Conservation (phyloP, 352 stramenopile species). For the Phytophthora hybrid region DNA sequence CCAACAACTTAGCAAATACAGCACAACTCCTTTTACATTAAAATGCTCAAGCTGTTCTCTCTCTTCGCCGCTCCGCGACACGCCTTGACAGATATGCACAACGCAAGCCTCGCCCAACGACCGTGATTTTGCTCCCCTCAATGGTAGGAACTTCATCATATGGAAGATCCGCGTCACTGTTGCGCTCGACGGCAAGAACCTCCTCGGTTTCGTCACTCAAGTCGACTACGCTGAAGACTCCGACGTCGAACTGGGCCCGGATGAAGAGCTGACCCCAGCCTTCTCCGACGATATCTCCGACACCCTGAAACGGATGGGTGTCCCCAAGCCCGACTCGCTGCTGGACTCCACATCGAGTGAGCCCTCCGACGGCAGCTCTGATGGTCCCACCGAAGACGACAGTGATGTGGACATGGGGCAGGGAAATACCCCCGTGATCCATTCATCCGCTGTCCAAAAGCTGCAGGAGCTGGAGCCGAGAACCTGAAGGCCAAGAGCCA, state of each 20-base stretch:
- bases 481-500: conserved; percentile 18
- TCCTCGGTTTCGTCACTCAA: conserved; percentile 22
- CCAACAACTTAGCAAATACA: too few species aligned
- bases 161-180: conserved; percentile 17
- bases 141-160: conserved; percentile 11
- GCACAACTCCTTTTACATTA: too few species aligned
- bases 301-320: too few species aligned
- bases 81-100: too few species aligned
- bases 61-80: too few species aligned
- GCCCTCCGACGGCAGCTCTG: neutral
- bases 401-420: too few species aligned
- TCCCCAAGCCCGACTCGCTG: neutral
- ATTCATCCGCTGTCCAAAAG: conserved; percentile 4
- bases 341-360: neutral
- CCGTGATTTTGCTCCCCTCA: conserved; percentile 9
- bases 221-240: conserved; percentile 4
- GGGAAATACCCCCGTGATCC: neutral
- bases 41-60: too few species aligned
- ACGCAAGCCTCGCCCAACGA: conserved; percentile 3
- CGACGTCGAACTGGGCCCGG: conserved; percentile 6
- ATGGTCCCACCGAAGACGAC: neutral
- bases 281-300: too few species aligned
- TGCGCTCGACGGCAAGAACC: conserved; percentile 26
- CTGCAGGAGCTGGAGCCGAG: conserved; percentile 13
- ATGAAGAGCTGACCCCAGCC: neutral